Conservation (phyloP, 2,329 filamentous ascomycete genomes). For the Curvularia sp. region DNA sequence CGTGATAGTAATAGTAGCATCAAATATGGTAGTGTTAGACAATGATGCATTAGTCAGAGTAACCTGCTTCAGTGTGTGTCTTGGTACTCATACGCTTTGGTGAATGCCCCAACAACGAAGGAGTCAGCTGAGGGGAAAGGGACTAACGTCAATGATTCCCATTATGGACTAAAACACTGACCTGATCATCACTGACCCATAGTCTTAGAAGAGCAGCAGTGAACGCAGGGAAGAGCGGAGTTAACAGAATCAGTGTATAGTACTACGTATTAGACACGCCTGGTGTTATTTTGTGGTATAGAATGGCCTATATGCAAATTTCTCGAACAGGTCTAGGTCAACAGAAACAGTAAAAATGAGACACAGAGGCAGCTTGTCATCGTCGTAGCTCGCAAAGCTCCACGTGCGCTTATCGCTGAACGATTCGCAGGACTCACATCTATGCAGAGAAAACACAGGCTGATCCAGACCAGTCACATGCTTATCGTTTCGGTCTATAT, state of each 20-base stretch:
- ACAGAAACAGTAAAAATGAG: background rate
- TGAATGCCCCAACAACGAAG: no score
- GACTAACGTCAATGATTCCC: background rate
- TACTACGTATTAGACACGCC: background rate
- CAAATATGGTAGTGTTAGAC: background rate
- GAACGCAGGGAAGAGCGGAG: background rate
- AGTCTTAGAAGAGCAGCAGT: background rate
- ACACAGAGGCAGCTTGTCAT: background rate
- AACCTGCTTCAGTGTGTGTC: background rate
- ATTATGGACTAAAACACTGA: background rate
- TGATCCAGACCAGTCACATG: background rate
- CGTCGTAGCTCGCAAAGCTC: background rate
- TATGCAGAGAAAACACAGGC: background rate
- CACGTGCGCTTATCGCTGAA: background rate
- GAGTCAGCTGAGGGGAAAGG: background rate
- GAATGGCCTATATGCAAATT: background rate
- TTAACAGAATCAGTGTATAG: background rate
- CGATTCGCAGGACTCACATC: background rate
- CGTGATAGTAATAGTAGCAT: background rate
- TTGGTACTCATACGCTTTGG: background rate
- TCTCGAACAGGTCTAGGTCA: background rate
- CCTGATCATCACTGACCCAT: background rate
- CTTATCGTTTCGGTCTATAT: background rate
- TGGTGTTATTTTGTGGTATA: background rate
- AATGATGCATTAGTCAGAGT: background rate